Evolutionary conservation across 75 land plant genomes (phyloP).

Genomic region (Picea glauca): DNA sequence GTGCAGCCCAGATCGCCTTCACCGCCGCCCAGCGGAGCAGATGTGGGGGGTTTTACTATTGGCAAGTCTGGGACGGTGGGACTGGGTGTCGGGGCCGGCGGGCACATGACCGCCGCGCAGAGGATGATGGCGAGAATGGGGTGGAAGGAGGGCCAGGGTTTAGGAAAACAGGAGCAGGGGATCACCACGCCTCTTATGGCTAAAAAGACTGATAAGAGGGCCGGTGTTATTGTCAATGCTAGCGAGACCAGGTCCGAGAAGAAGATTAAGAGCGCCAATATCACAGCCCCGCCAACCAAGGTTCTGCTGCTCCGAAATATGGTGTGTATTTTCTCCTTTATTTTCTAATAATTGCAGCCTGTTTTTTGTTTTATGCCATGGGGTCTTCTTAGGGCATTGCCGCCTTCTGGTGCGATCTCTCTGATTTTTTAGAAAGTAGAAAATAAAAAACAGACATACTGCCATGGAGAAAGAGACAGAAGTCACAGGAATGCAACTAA

Average conservation of each 20-base stretch:
- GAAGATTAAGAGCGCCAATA: constrained; percentile 71
- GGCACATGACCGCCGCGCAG: constrained; percentile 97
- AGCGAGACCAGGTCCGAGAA: constrained; percentile 67
- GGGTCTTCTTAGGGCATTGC: neutral
- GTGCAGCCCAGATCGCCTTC: constrained; percentile 60
- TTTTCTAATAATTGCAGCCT: neutral
- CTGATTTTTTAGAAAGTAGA: no score
- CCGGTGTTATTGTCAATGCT: constrained; percentile 98
- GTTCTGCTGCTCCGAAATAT: constrained; percentile 90
- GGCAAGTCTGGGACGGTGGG: constrained; percentile 75
- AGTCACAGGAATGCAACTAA: no score
- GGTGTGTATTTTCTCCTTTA: constrained; percentile 40
- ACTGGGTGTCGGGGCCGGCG: constrained; percentile 79
- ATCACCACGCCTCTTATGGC: constrained; percentile 98
- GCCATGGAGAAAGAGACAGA: no score
- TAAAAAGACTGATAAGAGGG: constrained; percentile 91
- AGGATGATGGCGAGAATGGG: constrained; percentile 99
- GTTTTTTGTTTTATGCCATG: neutral
- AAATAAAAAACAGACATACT: no score
- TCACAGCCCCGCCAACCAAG: constrained; percentile 74
- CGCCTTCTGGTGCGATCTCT: no score
- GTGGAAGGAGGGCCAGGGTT: constrained; percentile 98
- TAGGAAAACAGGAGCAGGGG: constrained; percentile 98
- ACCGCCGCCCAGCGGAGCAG: constrained; percentile 46
- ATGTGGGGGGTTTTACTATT: constrained; percentile 54